Conservation (phyloP, 2,329 filamentous ascomycete genomes). For the Fusarium stilboides region DNA sequence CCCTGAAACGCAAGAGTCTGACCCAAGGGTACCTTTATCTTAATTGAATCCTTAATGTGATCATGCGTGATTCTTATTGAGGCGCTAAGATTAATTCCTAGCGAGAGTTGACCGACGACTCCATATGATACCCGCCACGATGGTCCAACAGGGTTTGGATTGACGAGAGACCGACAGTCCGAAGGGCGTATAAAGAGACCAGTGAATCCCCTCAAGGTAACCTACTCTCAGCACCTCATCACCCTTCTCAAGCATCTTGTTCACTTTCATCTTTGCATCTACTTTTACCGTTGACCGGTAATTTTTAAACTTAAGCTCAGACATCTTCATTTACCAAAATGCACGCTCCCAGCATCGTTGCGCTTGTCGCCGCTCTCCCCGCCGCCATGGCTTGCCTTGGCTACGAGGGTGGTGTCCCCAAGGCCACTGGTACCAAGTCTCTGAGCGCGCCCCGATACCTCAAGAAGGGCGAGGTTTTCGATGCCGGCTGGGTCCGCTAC, state of each 20-base stretch:
- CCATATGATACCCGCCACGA: too few relatives aligned
- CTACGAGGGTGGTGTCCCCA: slow-evolving; percentile 52
- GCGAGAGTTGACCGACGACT: neutral
- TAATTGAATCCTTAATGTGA: neutral
- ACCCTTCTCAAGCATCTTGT: neutral
- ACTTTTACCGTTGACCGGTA: neutral
- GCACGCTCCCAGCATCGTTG: slow-evolving; percentile 24
- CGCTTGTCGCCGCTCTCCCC: slow-evolving; percentile 41
- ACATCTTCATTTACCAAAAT: neutral
- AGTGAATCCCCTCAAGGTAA: neutral
- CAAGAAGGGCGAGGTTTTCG: slow-evolving; percentile 48
- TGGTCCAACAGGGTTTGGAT: neutral
- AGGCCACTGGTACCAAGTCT: slow-evolving; percentile 48
- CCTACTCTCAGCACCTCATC: neutral
- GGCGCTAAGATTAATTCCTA: neutral
- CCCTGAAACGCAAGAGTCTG: slow-evolving; percentile 3
- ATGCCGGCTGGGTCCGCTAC: slow-evolving; percentile 55
- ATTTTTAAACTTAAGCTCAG: neutral
- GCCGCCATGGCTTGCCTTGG: slow-evolving; percentile 52
- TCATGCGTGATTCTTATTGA: neutral
- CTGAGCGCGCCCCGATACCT: slow-evolving; percentile 52
- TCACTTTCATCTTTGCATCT: neutral
- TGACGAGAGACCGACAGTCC: neutral
- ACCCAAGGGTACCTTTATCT: neutral
- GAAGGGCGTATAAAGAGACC: neutral